These are phyloP conservation scores for Urostyla sp. DNA, from an alignment of 73 alveolate genomes.

Conservation along the genomic window DNA sequence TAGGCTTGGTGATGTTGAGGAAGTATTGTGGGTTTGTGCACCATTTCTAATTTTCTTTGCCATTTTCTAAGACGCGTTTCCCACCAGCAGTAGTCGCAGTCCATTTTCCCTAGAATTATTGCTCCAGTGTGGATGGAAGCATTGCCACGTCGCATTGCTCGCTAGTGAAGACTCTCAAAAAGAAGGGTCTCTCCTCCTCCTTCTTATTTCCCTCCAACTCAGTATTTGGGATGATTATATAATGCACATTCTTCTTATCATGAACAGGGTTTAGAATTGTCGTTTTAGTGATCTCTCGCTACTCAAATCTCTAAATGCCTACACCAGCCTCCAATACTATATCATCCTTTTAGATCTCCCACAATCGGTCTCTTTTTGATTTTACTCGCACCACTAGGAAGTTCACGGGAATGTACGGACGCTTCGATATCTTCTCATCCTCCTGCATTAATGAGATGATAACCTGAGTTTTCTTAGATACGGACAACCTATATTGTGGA, in stretches of 20 bases:
- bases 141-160: conserved; percentile 79
- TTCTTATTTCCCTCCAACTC: conserved; percentile 57
- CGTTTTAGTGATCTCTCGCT: conserved; percentile 87
- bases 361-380: conserved; percentile 93
- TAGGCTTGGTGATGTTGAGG: conserved; percentile 79
- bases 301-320: conserved; percentile 79
- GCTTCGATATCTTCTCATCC: conserved; percentile 95
- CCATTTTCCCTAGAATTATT: conserved; percentile 82
- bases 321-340: conserved; percentile 87
- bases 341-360: conserved; percentile 96
- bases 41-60: conserved; percentile 85
- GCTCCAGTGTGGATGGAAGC: conserved; percentile 85
- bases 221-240: conserved; percentile 77
- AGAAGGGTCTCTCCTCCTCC: conserved; percentile 77
- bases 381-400: conserved; percentile 93
- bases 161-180: conserved; percentile 78
- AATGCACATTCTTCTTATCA: conserved; percentile 85
- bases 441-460: conserved; percentile 96
- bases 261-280: conserved; percentile 73
- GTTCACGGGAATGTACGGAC: conserved; percentile 93
- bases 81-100: conserved; percentile 89
- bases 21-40: conserved; percentile 91
- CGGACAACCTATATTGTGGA: conserved; percentile 96
- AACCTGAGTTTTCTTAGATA: conserved; percentile 92
- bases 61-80: conserved; percentile 71